phyloP scores from a whole-genome alignment of 371 early-diverging fungal species.

The Mortierella sp. region DNA sequence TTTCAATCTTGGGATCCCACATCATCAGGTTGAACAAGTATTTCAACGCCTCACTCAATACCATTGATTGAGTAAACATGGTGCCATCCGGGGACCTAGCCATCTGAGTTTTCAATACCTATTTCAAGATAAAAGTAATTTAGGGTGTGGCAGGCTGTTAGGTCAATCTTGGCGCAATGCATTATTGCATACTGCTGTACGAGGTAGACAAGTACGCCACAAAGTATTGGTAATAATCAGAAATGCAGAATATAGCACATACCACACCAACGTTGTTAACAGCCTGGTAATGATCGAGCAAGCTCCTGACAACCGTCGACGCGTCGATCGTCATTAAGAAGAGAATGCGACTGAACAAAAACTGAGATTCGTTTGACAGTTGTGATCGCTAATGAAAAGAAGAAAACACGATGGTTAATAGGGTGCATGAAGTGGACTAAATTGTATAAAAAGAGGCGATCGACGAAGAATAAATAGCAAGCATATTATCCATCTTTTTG shows the following conservation, averaged over 20 bases:
- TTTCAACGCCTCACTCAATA: slow-evolving; percentile 71
- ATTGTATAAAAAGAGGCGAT: neutral
- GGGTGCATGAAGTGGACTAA: neutral
- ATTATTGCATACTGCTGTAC: slow-evolving; percentile 1
- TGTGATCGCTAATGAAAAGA: slow-evolving; percentile 32
- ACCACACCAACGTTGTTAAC: slow-evolving; percentile 63
- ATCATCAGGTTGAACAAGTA: slow-evolving; percentile 71
- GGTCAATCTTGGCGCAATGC: neutral
- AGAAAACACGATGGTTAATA: neutral
- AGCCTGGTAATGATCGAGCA: slow-evolving; percentile 62
- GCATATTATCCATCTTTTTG: neutral
- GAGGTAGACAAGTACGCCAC: neutral
- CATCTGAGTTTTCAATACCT: slow-evolving; percentile 44
- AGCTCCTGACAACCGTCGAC: slow-evolving; percentile 57
- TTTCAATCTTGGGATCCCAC: slow-evolving; percentile 57
- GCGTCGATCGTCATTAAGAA: slow-evolving; percentile 71
- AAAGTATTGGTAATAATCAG: too few relatives aligned
- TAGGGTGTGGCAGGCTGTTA: slow-evolving; percentile 22
- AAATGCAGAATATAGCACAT: slow-evolving; percentile 11
- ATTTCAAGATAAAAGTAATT: slow-evolving; percentile 13
- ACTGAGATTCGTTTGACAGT: slow-evolving; percentile 66
- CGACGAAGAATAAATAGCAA: neutral
- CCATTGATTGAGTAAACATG: slow-evolving; percentile 63
- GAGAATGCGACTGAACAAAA: slow-evolving; percentile 69
- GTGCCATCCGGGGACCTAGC: slow-evolving; percentile 48